Evolutionary conservation across 2,329 filamentous ascomycete species (phyloP).

Genomic region (Apiospora phragmitis): DNA sequence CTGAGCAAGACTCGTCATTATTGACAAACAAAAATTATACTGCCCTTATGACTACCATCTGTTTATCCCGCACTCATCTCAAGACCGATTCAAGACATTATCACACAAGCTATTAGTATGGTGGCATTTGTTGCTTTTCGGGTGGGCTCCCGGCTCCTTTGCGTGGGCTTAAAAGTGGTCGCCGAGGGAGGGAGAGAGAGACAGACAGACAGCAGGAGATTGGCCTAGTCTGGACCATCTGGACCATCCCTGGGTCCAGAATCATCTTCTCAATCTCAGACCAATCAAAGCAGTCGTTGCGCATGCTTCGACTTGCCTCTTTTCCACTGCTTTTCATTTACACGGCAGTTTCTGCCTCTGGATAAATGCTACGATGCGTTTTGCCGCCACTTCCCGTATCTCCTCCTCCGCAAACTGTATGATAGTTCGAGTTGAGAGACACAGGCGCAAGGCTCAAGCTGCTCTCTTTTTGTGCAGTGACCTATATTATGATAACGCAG

Average conservation of each 20-base stretch:
- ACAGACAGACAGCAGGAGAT: background rate
- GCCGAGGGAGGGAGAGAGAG: background rate
- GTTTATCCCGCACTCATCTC: background rate
- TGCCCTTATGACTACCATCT: background rate
- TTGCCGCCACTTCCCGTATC: background rate
- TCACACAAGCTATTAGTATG: background rate
- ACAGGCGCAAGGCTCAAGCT: background rate
- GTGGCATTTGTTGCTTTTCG: background rate
- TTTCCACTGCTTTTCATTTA: background rate
- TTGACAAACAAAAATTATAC: background rate
- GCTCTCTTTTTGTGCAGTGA: background rate
- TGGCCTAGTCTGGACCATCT: background rate
- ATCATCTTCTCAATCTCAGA: background rate
- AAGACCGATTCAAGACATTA: background rate
- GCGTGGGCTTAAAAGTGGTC: background rate
- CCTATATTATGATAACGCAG: background rate
- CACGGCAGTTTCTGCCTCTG: slow-evolving; percentile 2
- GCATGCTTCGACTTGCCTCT: background rate
- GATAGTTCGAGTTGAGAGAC: background rate
- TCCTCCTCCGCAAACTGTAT: background rate
- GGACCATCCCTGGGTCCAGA: background rate
- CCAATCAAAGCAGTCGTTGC: background rate
- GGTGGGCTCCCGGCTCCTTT: background rate
- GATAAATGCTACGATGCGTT: background rate
- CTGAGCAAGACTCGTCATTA: background rate